phyloP scores from a whole-genome alignment of 1,139 yeast species.

The Geotrichum fermentans region DNA sequence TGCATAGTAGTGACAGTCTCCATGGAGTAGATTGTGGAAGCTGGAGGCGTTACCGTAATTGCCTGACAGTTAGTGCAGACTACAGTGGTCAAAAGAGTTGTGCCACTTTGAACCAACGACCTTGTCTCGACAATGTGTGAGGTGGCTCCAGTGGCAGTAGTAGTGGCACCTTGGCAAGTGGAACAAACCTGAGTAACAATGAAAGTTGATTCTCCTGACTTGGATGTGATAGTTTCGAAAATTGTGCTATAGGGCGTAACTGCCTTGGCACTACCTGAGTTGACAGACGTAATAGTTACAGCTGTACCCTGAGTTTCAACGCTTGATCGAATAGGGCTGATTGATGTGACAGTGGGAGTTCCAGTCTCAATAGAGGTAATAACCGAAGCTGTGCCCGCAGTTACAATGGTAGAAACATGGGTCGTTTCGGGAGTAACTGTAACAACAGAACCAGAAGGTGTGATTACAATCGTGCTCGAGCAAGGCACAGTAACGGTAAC shows the following conservation, averaged over 20 bases:
- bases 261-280: neutral
- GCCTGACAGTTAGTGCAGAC: too few species aligned
- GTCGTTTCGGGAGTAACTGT: neutral
- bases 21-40: neutral
- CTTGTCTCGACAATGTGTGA: too few species aligned
- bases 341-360: neutral
- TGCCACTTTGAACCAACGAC: too few species aligned
- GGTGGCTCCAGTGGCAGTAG: too few species aligned
- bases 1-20: neutral
- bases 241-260: neutral
- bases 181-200: neutral
- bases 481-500: neutral
- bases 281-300: neutral
- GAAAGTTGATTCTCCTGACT: neutral
- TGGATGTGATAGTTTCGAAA: neutral
- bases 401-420: neutral
- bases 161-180: neutral
- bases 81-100: too few species aligned
- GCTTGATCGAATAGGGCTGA: neutral
- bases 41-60: slow-evolving; percentile 1
- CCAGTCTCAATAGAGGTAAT: neutral
- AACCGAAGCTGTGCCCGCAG: neutral
- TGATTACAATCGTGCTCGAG: neutral
- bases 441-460: neutral
- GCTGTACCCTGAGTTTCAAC: neutral